Percentiles rank a stretch among this genome's conserved stretches.
phyloP scores from a whole-genome alignment of 331 rosid genomes.

The Arachis monticola region DNA sequence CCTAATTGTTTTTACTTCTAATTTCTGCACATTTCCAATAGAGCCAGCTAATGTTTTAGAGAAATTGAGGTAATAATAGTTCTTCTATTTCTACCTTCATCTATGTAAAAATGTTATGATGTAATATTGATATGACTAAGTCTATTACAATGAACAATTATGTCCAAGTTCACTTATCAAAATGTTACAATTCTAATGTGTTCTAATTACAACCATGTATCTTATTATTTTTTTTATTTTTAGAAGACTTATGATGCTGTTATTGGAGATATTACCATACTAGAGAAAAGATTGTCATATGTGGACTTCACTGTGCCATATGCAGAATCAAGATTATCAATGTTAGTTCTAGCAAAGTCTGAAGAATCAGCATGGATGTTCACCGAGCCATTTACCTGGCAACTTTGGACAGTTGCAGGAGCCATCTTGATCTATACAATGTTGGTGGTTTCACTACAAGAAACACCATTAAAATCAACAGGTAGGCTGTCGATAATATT shows the following conservation, averaged over 20 bases:
- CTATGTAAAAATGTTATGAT: too few relatives aligned
- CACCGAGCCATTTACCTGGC: slow-evolving; percentile 62
- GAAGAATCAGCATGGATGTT: slow-evolving; percentile 56
- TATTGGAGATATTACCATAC: slow-evolving; percentile 47
- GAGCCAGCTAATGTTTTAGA: too few relatives aligned
- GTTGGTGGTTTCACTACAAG: neutral
- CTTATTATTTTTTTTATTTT: neutral
- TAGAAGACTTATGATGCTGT: slow-evolving; percentile 62
- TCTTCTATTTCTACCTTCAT: too few relatives aligned
- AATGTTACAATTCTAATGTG: neutral
- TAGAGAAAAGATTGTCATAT: too few relatives aligned
- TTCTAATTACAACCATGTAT: neutral
- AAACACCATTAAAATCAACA: too few relatives aligned
- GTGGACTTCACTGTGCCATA: slow-evolving; percentile 34
- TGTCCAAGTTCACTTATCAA: too few relatives aligned
- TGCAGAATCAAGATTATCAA: slow-evolving; percentile 64
- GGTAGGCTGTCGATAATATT: too few relatives aligned
- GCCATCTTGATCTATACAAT: slow-evolving; percentile 56
- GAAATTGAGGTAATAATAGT: too few relatives aligned
- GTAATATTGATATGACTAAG: too few relatives aligned
- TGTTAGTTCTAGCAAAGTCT: slow-evolving; percentile 54
- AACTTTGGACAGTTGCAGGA: slow-evolving; percentile 56
- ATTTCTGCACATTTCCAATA: too few relatives aligned
- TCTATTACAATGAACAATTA: too few relatives aligned
- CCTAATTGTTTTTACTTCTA: too few relatives aligned